Base-by-base conservation (phyloP, 2,329 filamentous ascomycete species). In the Ceratocystis huliohia region DNA sequence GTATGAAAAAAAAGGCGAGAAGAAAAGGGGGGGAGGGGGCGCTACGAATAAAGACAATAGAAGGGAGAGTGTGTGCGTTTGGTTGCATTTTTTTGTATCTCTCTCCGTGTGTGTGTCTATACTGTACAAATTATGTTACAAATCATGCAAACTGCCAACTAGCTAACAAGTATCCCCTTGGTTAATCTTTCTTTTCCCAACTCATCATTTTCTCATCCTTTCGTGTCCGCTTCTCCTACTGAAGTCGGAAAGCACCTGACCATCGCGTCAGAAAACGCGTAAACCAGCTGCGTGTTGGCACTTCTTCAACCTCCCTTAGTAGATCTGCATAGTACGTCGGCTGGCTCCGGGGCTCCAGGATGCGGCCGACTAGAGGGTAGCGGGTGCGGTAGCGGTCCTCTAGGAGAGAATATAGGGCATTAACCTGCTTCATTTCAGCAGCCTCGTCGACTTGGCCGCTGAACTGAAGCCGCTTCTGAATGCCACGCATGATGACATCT, bases 301-400 rank as follows among this genome's bases (percentile, higher is more conserved):
- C 85, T 70, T 82, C 82, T 45, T 87, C 82, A 28, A 88, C 78
- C 73, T 88, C 86, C 65, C 75, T 77, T 0, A 87, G 73, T 37
- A 88, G 74, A 69, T 86, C 82, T 22, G 77, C 73, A 71, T 86
- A 88, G 73, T 88, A 86, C 0, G 80, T 82, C 46, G 85, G 85
- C 70, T 87, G 84, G 71, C 83, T 85, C 72, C 78, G 79, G 15
- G 86, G 85, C 65, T 78, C 74, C 67, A 87, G 75, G 56, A 87
- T 74, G 28, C 64, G 59, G 30, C 66, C 66, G 7, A 65, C 61
- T 25, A 68, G 37, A 25, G 66, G 66, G 46, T 68, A 68, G 25
- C 59, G 61, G 65, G 77, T 79, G 72, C 78, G 79, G 73, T 84
- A 87, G 57, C 83, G 79, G 74, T 87, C 79, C 71, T 82, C 80